These are phyloP conservation scores for Fusarium irregulare DNA, from an alignment of 2,329 filamentous ascomycete genomes.

Conservation along the genomic window DNA sequence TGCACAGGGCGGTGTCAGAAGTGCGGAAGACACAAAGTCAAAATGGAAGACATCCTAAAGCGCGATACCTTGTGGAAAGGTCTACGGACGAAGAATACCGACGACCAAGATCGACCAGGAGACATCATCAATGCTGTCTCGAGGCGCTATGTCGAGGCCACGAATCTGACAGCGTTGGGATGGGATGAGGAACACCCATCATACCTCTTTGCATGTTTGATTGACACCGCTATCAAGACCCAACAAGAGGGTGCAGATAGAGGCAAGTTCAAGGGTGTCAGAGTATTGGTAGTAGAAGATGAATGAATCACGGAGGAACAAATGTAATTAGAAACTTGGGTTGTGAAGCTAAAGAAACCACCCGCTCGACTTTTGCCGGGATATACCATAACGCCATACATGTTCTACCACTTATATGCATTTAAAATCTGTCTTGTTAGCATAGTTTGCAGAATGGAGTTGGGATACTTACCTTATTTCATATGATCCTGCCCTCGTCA, in stretches of 20 bases:
- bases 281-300: constrained; percentile 45
- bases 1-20: constrained; percentile 42
- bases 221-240: constrained; percentile 46
- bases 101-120: constrained; percentile 29
- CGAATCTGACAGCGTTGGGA: constrained; percentile 48
- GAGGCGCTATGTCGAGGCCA: constrained; percentile 49
- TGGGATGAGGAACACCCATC: constrained; percentile 48
- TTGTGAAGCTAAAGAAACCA: constrained; percentile 42
- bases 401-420: constrained; percentile 42
- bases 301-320: constrained; percentile 29
- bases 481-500: constrained; percentile 97
- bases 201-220: constrained; percentile 47
- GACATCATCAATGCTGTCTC: constrained; percentile 49
- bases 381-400: constrained; percentile 49
- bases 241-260: constrained; percentile 44
- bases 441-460: background rate
- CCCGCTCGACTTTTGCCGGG: constrained; percentile 48
- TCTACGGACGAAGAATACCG: constrained; percentile 30
- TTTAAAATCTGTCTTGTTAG: constrained; percentile 52
- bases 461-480: constrained; percentile 80
- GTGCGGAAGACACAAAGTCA: constrained; percentile 29
- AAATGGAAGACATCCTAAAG: constrained; percentile 24
- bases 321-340: constrained; percentile 20
- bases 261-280: constrained; percentile 42
- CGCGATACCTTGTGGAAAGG: constrained; percentile 40